Percentiles rank a stretch among this genome's conserved stretches.
Evolutionary conservation across 352 stramenopile genomes (phyloP).

Genomic region (Globisporangium emineosum): DNA sequence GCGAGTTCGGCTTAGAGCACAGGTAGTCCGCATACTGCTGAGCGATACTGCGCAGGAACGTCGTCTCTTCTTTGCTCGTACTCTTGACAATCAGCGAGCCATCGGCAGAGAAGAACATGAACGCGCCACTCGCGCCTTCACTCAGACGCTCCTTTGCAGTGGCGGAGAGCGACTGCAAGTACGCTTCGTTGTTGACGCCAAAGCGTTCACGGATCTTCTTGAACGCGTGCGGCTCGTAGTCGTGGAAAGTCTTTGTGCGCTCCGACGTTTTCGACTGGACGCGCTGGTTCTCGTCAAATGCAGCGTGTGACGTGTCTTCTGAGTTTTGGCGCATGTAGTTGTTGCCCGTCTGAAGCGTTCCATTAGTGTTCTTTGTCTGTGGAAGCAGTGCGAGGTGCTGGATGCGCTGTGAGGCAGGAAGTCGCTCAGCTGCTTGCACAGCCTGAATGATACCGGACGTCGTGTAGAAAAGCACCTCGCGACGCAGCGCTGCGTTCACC

Average conservation of each 20-base stretch:
- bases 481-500: slow-evolving; percentile 83
- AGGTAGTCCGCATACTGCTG: slow-evolving; percentile 87
- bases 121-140: slow-evolving; percentile 86
- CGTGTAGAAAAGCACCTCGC: slow-evolving; percentile 90
- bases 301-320: slow-evolving; percentile 34
- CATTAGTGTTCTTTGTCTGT: slow-evolving; percentile 50
- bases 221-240: slow-evolving; percentile 87
- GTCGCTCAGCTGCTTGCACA: slow-evolving; percentile 70
- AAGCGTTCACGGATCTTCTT: slow-evolving; percentile 87
- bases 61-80: slow-evolving; percentile 85
- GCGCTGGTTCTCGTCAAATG: slow-evolving; percentile 73
- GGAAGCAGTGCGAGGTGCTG: slow-evolving; percentile 80
- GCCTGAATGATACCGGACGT: slow-evolving; percentile 88
- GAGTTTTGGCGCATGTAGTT: slow-evolving; percentile 54
- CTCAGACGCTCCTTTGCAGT: slow-evolving; percentile 87
- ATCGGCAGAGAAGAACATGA: slow-evolving; percentile 92
- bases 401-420: slow-evolving; percentile 74
- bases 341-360: slow-evolving; percentile 24
- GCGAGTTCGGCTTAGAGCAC: slow-evolving; percentile 75
- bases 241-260: slow-evolving; percentile 84
- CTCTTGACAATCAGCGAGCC: slow-evolving; percentile 90
- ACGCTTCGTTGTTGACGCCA: slow-evolving; percentile 81
- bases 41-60: slow-evolving; percentile 84
- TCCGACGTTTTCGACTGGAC: slow-evolving; percentile 66
- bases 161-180: slow-evolving; percentile 76